Conservation (phyloP, 2,329 filamentous ascomycete species). For the Xenoacremonium recifei region DNA sequence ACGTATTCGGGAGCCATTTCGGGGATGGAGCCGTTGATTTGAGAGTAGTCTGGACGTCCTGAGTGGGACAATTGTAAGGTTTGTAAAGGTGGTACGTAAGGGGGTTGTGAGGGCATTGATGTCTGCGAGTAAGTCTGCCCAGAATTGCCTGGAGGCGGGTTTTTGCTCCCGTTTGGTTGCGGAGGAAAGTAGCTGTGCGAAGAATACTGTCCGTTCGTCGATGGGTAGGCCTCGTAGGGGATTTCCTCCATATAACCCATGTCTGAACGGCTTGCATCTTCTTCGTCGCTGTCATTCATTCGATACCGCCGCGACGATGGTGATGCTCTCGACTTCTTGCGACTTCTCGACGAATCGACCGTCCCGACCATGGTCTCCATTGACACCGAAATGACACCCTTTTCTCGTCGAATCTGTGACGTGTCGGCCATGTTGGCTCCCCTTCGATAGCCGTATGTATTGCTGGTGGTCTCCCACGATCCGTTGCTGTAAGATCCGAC, state of each 20-base stretch:
- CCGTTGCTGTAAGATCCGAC: constrained; percentile 33
- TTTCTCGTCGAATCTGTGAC: constrained; percentile 79
- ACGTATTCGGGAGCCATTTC: constrained; percentile 46
- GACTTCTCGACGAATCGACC: constrained; percentile 61
- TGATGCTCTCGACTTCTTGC: constrained; percentile 23
- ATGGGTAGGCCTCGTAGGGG: constrained; percentile 15
- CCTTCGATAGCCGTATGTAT: constrained; percentile 30
- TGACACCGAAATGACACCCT: constrained; percentile 82
- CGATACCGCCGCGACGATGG: constrained; percentile 26
- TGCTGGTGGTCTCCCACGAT: constrained; percentile 24
- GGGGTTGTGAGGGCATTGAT: constrained; percentile 12
- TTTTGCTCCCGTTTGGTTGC: constrained; percentile 35
- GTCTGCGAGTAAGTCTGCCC: constrained; percentile 35
- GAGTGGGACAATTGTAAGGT: no score
- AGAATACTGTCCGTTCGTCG: constrained; percentile 14
- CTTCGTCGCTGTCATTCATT: constrained; percentile 31
- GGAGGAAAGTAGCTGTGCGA: constrained; percentile 25
- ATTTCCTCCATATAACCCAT: constrained; percentile 19
- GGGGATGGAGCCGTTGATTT: constrained; percentile 16
- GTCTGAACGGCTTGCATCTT: constrained; percentile 26
- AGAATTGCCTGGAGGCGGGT: constrained; percentile 33
- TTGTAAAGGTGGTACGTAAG: constrained; percentile 11
- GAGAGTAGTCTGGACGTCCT: constrained; percentile 10
- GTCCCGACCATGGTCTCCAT: constrained; percentile 90
- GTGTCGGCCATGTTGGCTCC: constrained; percentile 78